A percentile compares a stretch with the other conserved stretches of the same genome.
Conservation (phyloP, 805 yeast species). For the Kodamaea hsintzibuensis region DNA sequence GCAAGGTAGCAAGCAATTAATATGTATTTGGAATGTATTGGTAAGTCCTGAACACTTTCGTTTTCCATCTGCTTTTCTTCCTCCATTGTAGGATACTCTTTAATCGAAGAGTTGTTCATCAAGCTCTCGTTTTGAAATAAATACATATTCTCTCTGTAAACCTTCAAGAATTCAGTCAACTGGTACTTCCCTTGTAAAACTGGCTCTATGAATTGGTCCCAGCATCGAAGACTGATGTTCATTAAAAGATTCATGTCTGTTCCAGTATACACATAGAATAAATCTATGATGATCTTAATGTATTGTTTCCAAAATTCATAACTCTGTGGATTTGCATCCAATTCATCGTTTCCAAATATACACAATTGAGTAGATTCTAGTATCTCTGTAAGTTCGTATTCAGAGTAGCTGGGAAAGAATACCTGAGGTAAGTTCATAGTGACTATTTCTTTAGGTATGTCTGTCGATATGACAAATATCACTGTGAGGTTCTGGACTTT, state of each 20-base stretch:
- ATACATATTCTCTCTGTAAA: constrained; percentile 32
- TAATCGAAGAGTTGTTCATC: constrained; percentile 30
- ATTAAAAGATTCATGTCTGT: constrained; percentile 37
- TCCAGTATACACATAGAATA: constrained; percentile 47
- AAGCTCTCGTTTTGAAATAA: constrained; percentile 31
- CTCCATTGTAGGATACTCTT: constrained; percentile 25
- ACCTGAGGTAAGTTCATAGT: constrained; percentile 44
- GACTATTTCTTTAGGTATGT: constrained; percentile 36
- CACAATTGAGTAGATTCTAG: constrained; percentile 32
- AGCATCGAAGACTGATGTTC: constrained; percentile 31
- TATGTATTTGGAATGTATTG: constrained; percentile 65
- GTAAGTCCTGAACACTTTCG: constrained; percentile 45
- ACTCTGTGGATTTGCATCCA: constrained; percentile 16
- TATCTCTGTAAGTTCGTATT: constrained; percentile 38
- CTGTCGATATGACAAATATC: constrained; percentile 42
- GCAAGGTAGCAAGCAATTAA: constrained; percentile 82
- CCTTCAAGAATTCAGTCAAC: constrained; percentile 32
- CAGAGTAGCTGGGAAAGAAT: constrained; percentile 38
- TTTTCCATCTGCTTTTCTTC: constrained; percentile 21
- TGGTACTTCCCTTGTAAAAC: constrained; percentile 21
- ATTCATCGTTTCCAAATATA: constrained; percentile 17
- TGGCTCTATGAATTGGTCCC: constrained; percentile 36
- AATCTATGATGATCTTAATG: constrained; percentile 45
- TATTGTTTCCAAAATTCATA: constrained; percentile 43
- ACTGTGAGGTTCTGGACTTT: constrained; percentile 33